These are phyloP conservation scores for Klebsormidium nitens DNA, from an alignment of 139 green algal genomes.

Conservation along the genomic window DNA sequence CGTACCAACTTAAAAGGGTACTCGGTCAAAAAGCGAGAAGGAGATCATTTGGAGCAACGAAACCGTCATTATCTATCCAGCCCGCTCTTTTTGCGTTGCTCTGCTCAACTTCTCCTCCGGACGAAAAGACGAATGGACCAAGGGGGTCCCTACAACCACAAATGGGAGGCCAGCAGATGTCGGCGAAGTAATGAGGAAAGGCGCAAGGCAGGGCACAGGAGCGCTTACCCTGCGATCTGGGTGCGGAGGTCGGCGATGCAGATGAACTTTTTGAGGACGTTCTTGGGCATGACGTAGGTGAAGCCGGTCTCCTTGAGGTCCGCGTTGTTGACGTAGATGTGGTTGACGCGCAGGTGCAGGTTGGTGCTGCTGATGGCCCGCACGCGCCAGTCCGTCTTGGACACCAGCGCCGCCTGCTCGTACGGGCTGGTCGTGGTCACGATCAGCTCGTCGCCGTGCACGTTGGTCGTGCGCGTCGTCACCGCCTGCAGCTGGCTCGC, in stretches of 20 bases:
- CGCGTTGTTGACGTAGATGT: slow-evolving; percentile 99
- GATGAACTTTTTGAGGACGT: slow-evolving; percentile 99
- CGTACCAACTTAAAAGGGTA: too few relatives aligned
- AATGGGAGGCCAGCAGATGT: too few relatives aligned
- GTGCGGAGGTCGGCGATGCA: slow-evolving; percentile 95
- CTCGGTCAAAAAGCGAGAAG: too few relatives aligned
- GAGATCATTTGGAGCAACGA: too few relatives aligned
- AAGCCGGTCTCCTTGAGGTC: slow-evolving; percentile 83
- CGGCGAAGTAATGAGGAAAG: too few relatives aligned
- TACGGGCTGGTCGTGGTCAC: slow-evolving; percentile 96
- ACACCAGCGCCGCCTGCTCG: slow-evolving; percentile 88
- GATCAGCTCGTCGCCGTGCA: slow-evolving; percentile 95
- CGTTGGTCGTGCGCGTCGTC: slow-evolving; percentile 91
- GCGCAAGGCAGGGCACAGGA: too few relatives aligned
- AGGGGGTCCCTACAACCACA: too few relatives aligned
- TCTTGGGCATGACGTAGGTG: slow-evolving; percentile 99
- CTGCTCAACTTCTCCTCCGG: too few relatives aligned
- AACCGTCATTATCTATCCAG: too few relatives aligned
- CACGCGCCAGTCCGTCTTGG: slow-evolving; percentile 98
- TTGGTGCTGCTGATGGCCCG: slow-evolving; percentile 94
- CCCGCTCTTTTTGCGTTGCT: too few relatives aligned
- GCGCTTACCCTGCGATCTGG: slow-evolving; percentile 69
- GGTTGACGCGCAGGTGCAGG: slow-evolving; percentile 96
- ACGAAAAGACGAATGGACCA: too few relatives aligned
- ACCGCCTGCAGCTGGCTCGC: slow-evolving; percentile 75